Base-by-base conservation (phyloP, 2,329 filamentous ascomycete genomes). In the Paecilomyces niveus region DNA sequence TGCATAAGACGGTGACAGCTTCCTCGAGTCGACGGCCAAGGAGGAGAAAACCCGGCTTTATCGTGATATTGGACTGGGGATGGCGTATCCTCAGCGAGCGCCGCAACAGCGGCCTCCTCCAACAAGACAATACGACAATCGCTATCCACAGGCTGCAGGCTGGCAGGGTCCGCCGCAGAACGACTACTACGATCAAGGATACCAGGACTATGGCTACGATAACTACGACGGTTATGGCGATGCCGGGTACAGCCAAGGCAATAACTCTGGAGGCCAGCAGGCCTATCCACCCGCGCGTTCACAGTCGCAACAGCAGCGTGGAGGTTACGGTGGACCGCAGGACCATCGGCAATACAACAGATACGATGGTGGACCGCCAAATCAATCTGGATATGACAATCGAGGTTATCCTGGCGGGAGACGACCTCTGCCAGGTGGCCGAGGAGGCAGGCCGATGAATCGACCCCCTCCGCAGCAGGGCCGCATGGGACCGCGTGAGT, bases 51-150 rank as follows among this genome's bases (percentile, higher is more conserved):
- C 15, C 26, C 26, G 15, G 15, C 6, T 18, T 18, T 6, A 18
- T 45, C 15, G 3, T 45, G 15, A 21, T 45, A 45, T 21, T 9
- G 18, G 6, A 45, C n/a, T n/a, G 6, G n/a, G n/a, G 57, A 76
- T 76, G 74, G 73, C 73, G 57, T 76, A 75, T 54, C 68, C 70
- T 50, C 70, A 70, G 54, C 68, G 66, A 54, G 66, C 67, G 33
- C 62, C 64, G 54, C 51, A 22, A 31, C 70, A 72, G 63, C 64
- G 69, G 56, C 68, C 68, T 26, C 70, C 69, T 56, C 73, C 73
- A 26, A 59, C 70, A 57, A 69, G 69, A 58, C 70, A 71, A 57
- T 69, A 72, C 56, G 66, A 65, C 56, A 63, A 52, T 60, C 63
- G 57, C 54, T 61, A 53, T 55, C 66, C 64, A 61, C 62, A 58